Evolutionary conservation across 208 protist species (phyloP).

Genomic region (Phytomonas francai): DNA sequence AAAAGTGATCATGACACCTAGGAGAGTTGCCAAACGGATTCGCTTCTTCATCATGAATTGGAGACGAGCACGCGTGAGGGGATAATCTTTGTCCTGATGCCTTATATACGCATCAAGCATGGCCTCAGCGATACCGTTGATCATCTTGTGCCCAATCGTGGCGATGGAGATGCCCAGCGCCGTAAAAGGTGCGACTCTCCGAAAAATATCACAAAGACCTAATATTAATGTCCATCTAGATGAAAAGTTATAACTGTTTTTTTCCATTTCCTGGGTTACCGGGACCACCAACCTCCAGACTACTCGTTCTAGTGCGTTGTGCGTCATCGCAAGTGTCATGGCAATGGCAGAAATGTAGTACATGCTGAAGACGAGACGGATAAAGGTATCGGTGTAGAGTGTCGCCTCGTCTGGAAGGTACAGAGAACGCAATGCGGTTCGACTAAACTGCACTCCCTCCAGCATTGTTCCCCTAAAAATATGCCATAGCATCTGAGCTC

Average conservation of each 20-base stretch:
- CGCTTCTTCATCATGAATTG: constrained; percentile 49
- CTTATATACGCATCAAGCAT: constrained; percentile 69
- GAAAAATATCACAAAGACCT: constrained; percentile 47
- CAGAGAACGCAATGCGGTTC: constrained; percentile 32
- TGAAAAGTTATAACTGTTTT: constrained; percentile 49
- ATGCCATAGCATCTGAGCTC: neutral
- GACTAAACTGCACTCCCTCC: neutral
- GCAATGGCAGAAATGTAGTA: constrained; percentile 71
- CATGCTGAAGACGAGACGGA: constrained; percentile 57
- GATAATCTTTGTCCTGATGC: constrained; percentile 64
- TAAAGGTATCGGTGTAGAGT: constrained; percentile 53
- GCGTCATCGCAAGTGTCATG: constrained; percentile 58
- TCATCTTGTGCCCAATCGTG: constrained; percentile 63
- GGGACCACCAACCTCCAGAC: constrained; percentile 81
- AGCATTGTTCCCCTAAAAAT: neutral
- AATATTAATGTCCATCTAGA: constrained; percentile 38
- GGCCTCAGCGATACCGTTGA: constrained; percentile 62
- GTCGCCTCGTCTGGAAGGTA: constrained; percentile 70
- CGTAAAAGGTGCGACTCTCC: constrained; percentile 53
- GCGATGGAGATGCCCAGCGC: constrained; percentile 49
- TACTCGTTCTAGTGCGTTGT: constrained; percentile 72
- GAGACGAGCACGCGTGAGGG: constrained; percentile 43
- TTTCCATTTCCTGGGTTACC: constrained; percentile 72
- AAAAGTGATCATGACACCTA: constrained; percentile 25
- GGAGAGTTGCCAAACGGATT: constrained; percentile 31